Conservation (phyloP, 805 yeast genomes). For the Teunomyces atbi region DNA sequence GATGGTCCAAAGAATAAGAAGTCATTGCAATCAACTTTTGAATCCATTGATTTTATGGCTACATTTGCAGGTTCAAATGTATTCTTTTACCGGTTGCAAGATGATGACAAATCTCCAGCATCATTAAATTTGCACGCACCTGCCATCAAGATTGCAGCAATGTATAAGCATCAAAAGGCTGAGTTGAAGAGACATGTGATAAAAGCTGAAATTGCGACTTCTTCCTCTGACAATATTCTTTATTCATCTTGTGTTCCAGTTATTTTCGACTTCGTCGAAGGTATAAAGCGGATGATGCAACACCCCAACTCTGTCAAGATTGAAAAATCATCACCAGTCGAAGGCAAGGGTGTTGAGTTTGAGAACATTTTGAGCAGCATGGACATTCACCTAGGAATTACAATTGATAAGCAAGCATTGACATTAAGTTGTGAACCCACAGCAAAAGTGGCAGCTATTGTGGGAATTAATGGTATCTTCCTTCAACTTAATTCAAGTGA, state of each 20-base stretch:
- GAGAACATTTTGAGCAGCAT: conserved; percentile 46
- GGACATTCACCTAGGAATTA: conserved; percentile 61
- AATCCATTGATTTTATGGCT: conserved; percentile 50
- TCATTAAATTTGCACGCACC: conserved; percentile 73
- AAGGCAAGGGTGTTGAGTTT: conserved; percentile 27
- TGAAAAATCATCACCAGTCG: background rate
- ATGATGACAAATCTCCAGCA: conserved; percentile 37
- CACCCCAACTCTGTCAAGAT: conserved; percentile 14
- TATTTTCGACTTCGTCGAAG: conserved; percentile 53
- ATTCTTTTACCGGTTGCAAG: conserved; percentile 44
- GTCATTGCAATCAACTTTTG: conserved; percentile 14
- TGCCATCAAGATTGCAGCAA: conserved; percentile 56
- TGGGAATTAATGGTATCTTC: conserved; percentile 68
- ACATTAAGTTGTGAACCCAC: conserved; percentile 89
- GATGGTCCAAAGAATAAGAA: background rate
- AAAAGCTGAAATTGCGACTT: conserved; percentile 54
- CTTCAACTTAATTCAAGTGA: conserved; percentile 55
- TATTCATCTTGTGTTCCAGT: conserved; percentile 80
- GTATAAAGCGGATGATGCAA: conserved; percentile 47
- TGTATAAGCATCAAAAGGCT: conserved; percentile 44
- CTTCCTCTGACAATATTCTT: conserved; percentile 70
- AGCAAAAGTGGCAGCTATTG: conserved; percentile 86
- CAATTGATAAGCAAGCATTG: conserved; percentile 70
- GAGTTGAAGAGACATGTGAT: conserved; percentile 43
- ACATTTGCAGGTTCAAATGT: conserved; percentile 72